Percentiles rank a stretch among this genome's conserved stretches.
Conservation (phyloP, 2,329 filamentous ascomycete genomes). For the Teratosphaeria epicoccoides region DNA sequence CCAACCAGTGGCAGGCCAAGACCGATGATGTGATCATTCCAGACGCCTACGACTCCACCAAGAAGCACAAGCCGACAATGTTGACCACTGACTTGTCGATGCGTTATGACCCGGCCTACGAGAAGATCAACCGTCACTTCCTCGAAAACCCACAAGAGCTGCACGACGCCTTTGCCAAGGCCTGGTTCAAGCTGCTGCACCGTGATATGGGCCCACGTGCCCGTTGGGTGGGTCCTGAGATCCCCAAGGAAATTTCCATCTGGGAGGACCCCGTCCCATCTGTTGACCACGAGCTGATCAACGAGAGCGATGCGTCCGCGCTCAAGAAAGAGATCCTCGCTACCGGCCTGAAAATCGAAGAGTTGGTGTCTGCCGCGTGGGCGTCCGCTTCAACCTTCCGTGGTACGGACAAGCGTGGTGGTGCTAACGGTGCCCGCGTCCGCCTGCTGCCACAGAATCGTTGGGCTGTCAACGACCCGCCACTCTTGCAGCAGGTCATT, state of each 20-base stretch:
- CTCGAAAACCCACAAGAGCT: conserved; percentile 58
- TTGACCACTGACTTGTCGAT: conserved; percentile 65
- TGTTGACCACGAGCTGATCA: conserved; percentile 47
- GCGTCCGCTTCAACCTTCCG: conserved; percentile 63
- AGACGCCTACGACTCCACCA: conserved; percentile 56
- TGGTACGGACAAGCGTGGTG: conserved; percentile 68
- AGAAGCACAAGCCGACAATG: conserved; percentile 69
- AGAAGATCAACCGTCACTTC: conserved; percentile 65
- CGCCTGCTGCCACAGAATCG: conserved; percentile 60
- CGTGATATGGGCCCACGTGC: conserved; percentile 64
- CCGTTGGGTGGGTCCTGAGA: conserved; percentile 65
- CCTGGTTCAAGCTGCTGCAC: conserved; percentile 78
- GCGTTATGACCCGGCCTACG: conserved; percentile 59
- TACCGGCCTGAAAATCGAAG: conserved; percentile 48
- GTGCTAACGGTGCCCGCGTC: conserved; percentile 70
- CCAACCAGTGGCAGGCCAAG: conserved; percentile 68
- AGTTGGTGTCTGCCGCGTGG: conserved; percentile 58
- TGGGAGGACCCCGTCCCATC: conserved; percentile 67
- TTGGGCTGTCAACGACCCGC: conserved; percentile 66
- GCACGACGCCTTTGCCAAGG: conserved; percentile 56
- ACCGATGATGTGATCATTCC: conserved; percentile 56
- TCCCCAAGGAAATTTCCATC: conserved; percentile 56
- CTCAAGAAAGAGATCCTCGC: conserved; percentile 60
- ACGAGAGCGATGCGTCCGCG: conserved; percentile 50
- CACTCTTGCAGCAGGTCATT: conserved; percentile 53